A percentile compares a stretch with the other conserved stretches of the same genome.
Evolutionary conservation across 1,284 basidiomycete genomes (phyloP).

Genomic region (Kwoniella shivajii): DNA sequence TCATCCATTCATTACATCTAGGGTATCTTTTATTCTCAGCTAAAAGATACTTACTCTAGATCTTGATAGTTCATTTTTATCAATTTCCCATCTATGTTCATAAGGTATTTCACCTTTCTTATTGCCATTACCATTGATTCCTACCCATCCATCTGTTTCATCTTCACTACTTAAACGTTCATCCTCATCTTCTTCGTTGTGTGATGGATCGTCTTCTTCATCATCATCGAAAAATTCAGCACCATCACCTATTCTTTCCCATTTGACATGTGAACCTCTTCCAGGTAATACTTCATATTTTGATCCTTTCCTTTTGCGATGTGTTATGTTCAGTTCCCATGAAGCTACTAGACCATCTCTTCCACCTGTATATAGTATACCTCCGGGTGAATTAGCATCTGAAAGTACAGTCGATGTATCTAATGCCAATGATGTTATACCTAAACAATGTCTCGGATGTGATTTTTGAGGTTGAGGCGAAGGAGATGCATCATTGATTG

Average conservation of each 20-base stretch:
- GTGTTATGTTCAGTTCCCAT: constrained; percentile 82
- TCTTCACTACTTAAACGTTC: constrained; percentile 64
- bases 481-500: constrained; percentile 15
- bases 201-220: constrained; percentile 63
- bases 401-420: constrained; percentile 77
- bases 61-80: constrained; percentile 50
- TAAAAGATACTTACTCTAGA: constrained; percentile 19
- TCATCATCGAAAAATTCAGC: constrained; percentile 68
- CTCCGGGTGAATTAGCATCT: constrained; percentile 68
- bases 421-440: constrained; percentile 79
- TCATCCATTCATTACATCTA: neutral
- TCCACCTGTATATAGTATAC: constrained; percentile 91
- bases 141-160: constrained; percentile 32
- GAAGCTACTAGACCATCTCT: constrained; percentile 87
- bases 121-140: constrained; percentile 17
- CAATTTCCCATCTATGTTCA: constrained; percentile 78
- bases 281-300: constrained; percentile 50
- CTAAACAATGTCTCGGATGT: constrained; percentile 84
- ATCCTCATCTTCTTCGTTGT: constrained; percentile 17
- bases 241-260: constrained; percentile 48
- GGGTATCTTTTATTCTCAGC: neutral
- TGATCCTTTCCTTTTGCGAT: constrained; percentile 55
- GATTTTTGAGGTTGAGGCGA: constrained; percentile 27
- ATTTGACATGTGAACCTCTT: constrained; percentile 37
- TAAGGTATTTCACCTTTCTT: constrained; percentile 58